These are phyloP conservation scores for Aspergillus japonicus DNA, from an alignment of 2,329 filamentous ascomycete species.

Conservation along the genomic window DNA sequence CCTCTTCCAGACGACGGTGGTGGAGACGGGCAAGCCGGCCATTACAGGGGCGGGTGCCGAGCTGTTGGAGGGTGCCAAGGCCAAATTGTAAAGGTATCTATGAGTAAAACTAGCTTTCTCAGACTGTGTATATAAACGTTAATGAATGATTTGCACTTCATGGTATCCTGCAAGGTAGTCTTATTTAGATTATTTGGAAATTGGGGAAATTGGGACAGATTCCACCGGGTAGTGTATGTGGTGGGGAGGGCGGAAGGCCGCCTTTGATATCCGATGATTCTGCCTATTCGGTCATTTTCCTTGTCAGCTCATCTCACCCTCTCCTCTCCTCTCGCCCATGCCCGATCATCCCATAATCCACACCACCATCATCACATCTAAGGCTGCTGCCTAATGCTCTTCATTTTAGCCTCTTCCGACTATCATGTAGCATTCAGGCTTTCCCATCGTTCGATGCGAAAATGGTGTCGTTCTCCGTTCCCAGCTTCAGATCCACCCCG, in stretches of 20 bases:
- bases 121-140: conserved; percentile 22
- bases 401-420: background rate
- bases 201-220: no score
- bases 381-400: background rate
- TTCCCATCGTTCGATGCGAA: conserved; percentile 19
- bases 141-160: conserved; percentile 1
- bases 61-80: conserved; percentile 56
- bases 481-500: conserved; percentile 34
- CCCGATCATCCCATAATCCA: background rate
- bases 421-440: conserved; percentile 33
- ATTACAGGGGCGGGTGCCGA: conserved; percentile 80
- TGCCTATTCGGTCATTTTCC: no score
- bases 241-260: no score
- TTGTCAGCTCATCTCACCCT: no score
- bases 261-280: no score
- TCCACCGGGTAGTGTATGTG: no score
- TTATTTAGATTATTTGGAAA: no score
- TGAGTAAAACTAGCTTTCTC: background rate
- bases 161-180: background rate
- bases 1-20: conserved; percentile 82
- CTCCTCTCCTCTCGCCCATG: no score
- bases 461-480: conserved; percentile 41
- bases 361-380: background rate
- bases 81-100: conserved; percentile 47
- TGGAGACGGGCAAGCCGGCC: conserved; percentile 87